Conservation (phyloP, 2,329 filamentous ascomycete species). For the Didymella exigua region DNA sequence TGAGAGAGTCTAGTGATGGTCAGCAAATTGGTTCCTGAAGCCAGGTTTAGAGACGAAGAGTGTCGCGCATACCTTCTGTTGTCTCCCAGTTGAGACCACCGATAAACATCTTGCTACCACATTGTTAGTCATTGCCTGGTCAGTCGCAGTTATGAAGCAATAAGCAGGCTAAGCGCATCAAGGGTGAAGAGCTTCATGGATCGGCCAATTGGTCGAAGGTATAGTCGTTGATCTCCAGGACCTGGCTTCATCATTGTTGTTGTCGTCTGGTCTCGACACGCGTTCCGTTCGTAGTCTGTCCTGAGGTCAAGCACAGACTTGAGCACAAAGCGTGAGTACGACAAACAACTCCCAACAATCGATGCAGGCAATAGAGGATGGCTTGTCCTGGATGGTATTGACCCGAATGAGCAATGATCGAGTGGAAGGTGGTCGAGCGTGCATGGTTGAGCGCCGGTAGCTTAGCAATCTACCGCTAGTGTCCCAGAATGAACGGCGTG, state of each 20-base stretch:
- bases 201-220: too few relatives aligned
- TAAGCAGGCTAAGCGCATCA: constrained; percentile 8
- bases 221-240: not conserved
- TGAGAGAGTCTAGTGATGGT: constrained; percentile 76
- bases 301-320: not conserved
- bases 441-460: not conserved
- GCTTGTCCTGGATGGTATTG: not conserved
- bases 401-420: not conserved
- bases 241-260: not conserved
- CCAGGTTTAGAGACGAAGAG: not conserved
- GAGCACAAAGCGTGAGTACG: not conserved
- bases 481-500: not conserved
- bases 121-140: constrained; percentile 24
- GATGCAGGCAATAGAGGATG: not conserved
- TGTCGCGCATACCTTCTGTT: constrained; percentile 78
- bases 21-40: not conserved
- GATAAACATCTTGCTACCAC: constrained; percentile 95
- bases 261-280: not conserved
- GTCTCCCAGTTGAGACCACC: constrained; percentile 99
- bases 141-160: not conserved
- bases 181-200: not conserved
- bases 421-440: not conserved
- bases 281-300: not conserved
- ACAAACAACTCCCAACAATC: not conserved
- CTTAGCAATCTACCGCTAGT: constrained; percentile 2